Evolutionary conservation across 306 rosid genomes (phyloP), one percentile per base, ranked within the genome.

Genomic region (Canavalia gladiata): DNA sequence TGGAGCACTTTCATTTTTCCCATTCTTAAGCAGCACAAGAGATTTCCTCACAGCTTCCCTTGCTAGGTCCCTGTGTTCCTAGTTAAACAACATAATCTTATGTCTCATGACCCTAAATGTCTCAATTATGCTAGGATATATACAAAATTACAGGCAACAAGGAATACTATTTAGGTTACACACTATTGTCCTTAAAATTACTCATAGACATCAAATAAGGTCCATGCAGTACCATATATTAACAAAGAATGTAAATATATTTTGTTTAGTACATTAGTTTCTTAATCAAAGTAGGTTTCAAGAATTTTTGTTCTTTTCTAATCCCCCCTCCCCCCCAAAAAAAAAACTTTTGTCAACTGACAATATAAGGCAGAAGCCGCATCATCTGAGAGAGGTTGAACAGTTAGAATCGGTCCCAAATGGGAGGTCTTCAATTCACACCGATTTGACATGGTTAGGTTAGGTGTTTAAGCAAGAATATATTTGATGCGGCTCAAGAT

Each of bases 11-110:
- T 58, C 88, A 64, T 84, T 95, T 87, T 95, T 84, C 62, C 99
- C 99, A 67, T 95, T 95, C 90, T 95, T 93, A 77, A 95, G 89
- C 80, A 95, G 90, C 80, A 95, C 97, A 0, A 95, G 88, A 6
- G 99, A 84, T 89, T 90, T 94, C 81, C 99, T 93, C 81, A 93
- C 99, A n/a, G 97, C 97, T 89, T 91, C 97, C 81, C 97, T 92
- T 62, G 99, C 99, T 80, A 95, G 88, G 76, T 91, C 87, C 80
- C 97, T 82, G 81, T 95, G 97, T 74, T 79, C 97, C 98, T 95
- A 72, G 72, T 75, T 51, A 75, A 86, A 86, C 64, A 76, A 39
- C 66, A 80, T 2, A 73, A 78, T 78, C 47, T 13, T 51, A 31
- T 52, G 78, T 56, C 76, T 76, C 72, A 68, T 6, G 62, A 42